Percentiles rank a stretch among this genome's conserved stretches.
Evolutionary conservation across 495 filamentous ascomycete species (phyloP).

Genomic region (Ramalina intermedia): DNA sequence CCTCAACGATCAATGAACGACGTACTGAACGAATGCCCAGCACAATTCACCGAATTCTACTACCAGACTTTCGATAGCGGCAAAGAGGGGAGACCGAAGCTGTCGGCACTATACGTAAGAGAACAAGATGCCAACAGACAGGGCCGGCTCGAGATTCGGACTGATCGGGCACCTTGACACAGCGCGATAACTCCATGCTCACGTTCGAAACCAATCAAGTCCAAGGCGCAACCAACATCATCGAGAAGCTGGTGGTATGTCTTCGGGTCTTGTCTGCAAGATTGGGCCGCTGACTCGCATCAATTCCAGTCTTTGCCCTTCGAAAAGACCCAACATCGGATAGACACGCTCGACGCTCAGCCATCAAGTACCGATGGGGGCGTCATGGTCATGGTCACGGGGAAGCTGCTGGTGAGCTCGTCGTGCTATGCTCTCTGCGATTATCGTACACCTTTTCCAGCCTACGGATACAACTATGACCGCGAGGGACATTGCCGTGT

Average conservation of each 20-base stretch:
- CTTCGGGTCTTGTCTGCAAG: background rate
- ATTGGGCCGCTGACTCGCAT: background rate
- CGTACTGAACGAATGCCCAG: slow-evolving; percentile 28
- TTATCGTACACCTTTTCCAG: background rate
- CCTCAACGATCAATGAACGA: background rate
- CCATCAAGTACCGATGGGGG: slow-evolving; percentile 34
- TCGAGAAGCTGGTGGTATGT: slow-evolving; percentile 64
- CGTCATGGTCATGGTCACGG: slow-evolving; percentile 76
- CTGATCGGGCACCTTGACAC: background rate
- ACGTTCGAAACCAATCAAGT: slow-evolving; percentile 64
- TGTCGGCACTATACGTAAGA: slow-evolving; percentile 68
- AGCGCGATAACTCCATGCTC: slow-evolving; percentile 82
- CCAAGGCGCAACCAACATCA: slow-evolving; percentile 45
- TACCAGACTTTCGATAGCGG: slow-evolving; percentile 69
- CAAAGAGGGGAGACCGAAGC: slow-evolving; percentile 32
- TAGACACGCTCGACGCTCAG: slow-evolving; percentile 51
- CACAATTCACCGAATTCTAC: slow-evolving; percentile 76
- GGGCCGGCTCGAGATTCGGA: background rate
- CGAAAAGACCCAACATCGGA: slow-evolving; percentile 56
- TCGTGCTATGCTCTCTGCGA: background rate
- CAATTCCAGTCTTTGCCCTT: slow-evolving; percentile 58
- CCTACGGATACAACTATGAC: background rate
- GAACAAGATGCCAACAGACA: background rate
- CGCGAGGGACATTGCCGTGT: background rate
- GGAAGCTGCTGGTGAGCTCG: slow-evolving; percentile 56